These are phyloP conservation scores for Mycena chlorophos DNA, from an alignment of 768 basidiomycete species.

Conservation along the genomic window DNA sequence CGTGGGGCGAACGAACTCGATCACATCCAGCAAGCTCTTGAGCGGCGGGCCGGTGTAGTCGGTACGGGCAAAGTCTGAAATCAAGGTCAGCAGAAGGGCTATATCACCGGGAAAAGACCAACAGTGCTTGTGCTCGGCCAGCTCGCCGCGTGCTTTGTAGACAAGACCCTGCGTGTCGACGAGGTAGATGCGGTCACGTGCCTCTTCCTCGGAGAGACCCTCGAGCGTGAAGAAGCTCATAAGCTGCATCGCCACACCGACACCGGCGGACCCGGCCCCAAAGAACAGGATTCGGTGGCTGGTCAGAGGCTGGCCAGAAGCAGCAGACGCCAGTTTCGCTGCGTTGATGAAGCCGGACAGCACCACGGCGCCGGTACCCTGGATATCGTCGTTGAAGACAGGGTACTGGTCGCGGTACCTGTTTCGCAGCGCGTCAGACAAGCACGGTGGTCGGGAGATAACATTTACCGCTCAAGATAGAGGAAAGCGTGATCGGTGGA, in stretches of 20 bases:
- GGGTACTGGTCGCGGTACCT: constrained; percentile 66
- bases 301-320: constrained; percentile 64
- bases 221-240: constrained; percentile 86
- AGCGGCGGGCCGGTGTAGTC: constrained; percentile 80
- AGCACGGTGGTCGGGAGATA: neutral
- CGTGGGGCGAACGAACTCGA: constrained; percentile 82
- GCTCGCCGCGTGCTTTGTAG: constrained; percentile 66
- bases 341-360: constrained; percentile 90
- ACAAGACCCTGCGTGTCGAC: constrained; percentile 88
- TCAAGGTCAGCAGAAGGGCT: constrained; percentile 6
- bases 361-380: constrained; percentile 89
- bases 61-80: constrained; percentile 75
- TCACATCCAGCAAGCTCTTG: constrained; percentile 71
- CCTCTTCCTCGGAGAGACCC: constrained; percentile 76
- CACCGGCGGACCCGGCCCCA: constrained; percentile 89
- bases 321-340: constrained; percentile 69
- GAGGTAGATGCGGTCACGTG: constrained; percentile 74
- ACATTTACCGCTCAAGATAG: constrained; percentile 63
- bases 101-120: constrained; percentile 23
- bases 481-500: constrained; percentile 89
- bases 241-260: constrained; percentile 88
- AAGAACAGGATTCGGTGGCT: constrained; percentile 89
- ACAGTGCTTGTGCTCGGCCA: constrained; percentile 87
- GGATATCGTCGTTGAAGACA: constrained; percentile 90
- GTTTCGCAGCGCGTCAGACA: constrained; percentile 1